Percentiles rank a stretch among this genome's conserved stretches.
Evolutionary conservation across 345 rosid species (phyloP).

Genomic region (Microthlaspi erraticum): DNA sequence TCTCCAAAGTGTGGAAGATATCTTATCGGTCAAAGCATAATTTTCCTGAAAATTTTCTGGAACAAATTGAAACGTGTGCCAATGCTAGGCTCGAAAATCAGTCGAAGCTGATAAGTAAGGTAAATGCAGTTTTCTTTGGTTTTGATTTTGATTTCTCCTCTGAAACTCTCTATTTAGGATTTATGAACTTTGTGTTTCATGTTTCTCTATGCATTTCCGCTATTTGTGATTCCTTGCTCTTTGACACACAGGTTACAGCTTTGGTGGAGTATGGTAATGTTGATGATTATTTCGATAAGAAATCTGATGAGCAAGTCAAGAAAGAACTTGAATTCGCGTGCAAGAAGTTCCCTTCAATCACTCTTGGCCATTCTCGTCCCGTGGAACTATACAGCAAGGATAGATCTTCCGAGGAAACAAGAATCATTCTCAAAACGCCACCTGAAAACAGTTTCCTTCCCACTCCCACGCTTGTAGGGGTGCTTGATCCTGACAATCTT

Average conservation of each 20-base stretch:
- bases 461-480: constrained; percentile 47
- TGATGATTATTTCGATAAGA: constrained; percentile 56
- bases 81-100: constrained; percentile 47
- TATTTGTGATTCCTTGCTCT: background rate
- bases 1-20: constrained; percentile 45
- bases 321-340: constrained; percentile 64
- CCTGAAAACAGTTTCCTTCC: constrained; percentile 47
- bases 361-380: constrained; percentile 62
- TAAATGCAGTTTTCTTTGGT: constrained; percentile 14
- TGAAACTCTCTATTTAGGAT: background rate
- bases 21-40: constrained; percentile 60
- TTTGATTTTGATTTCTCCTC: background rate
- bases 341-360: constrained; percentile 79
- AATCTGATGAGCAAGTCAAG: constrained; percentile 45
- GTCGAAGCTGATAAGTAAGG: constrained; percentile 62
- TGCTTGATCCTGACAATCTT: constrained; percentile 54
- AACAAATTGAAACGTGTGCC: constrained; percentile 47
- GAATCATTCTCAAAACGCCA: constrained; percentile 46
- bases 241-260: constrained; percentile 57
- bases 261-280: constrained; percentile 54
- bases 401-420: constrained; percentile 39
- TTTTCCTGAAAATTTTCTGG: constrained; percentile 49
- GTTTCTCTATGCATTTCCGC: background rate
- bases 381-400: constrained; percentile 64
- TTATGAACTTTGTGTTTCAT: constrained; percentile 18